phyloP scores from a whole-genome alignment of 768 basidiomycete genomes.

The Auricularia heimuer region DNA sequence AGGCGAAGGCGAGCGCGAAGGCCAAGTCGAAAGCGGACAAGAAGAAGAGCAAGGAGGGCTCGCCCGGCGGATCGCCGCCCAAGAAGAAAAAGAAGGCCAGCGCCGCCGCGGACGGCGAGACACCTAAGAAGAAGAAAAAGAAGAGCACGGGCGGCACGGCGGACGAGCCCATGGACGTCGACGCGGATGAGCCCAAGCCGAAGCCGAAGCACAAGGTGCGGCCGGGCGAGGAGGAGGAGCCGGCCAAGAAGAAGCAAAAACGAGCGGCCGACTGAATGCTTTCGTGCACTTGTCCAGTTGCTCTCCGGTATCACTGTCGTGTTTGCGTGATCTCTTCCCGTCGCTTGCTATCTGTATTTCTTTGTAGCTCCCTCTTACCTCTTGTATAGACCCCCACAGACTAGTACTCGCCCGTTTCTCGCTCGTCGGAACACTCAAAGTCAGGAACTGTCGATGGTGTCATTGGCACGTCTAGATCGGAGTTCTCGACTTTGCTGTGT shows the following conservation, averaged over 20 bases:
- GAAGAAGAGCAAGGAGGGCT: constrained; percentile 25
- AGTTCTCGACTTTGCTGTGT: too few relatives aligned
- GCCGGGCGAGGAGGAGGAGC: constrained; percentile 28
- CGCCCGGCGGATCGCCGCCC: constrained; percentile 13
- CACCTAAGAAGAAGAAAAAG: not conserved
- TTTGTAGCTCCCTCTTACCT: too few relatives aligned
- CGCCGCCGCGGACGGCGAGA: constrained; percentile 25
- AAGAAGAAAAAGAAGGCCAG: constrained; percentile 14
- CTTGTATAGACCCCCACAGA: too few relatives aligned
- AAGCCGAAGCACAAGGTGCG: constrained; percentile 41
- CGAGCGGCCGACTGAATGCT: not conserved
- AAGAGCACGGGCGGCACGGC: constrained; percentile 18
- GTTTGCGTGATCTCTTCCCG: not conserved
- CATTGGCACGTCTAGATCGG: too few relatives aligned
- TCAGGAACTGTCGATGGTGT: too few relatives aligned
- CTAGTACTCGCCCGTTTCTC: too few relatives aligned
- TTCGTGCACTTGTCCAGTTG: not conserved
- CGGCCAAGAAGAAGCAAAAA: constrained; percentile 21
- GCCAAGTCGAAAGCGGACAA: constrained; percentile 28
- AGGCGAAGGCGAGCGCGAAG: constrained; percentile 35
- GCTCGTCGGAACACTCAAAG: too few relatives aligned
- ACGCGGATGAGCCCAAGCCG: constrained; percentile 13
- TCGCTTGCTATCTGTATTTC: too few relatives aligned
- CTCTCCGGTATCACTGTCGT: not conserved
- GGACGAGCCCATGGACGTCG: constrained; percentile 2